Evolutionary conservation across 148 eudicot species (phyloP), one percentile per base, ranked within the genome.

Genomic region (Rhododendron molle): DNA sequence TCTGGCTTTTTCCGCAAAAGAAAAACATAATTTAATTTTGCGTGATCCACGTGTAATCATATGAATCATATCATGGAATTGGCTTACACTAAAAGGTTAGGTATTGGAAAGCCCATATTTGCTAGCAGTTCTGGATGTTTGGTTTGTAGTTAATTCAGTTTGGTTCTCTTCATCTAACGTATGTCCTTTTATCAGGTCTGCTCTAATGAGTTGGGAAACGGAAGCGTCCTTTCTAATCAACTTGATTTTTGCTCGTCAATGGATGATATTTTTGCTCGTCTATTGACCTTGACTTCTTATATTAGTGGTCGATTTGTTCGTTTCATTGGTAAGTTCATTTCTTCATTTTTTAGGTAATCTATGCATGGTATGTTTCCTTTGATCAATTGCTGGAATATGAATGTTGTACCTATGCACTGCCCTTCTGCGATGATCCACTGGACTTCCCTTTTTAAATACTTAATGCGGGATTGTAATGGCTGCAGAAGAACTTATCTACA

Each of bases 201-300:
- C 58, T 81, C 36, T 50, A 26, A 60, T 60, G 26, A 86, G 76
- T 40, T 85, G 90, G 87, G 81, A 60, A 76, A 85, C 47, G 83
- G 54, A 81, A 62, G 82, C 81, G 77, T 80, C 83, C 76, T 76
- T 76, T 84, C 80, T 54, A 49, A 85, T 47, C 83, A 88, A 80
- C 69, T 81, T 82, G 89, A 62, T 80, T 85, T 56, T 36, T 81
- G 78, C 81, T 83, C 86, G 84, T 84, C 89, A 83, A 92, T 96
- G 95, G 98, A 94, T 88, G 96, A 91, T 80, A 82, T 90, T 60
- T 93, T 94, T 88, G 80, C 91, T 78, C 90, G 88, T 87, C 91
- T 96, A 69, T 85, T 91, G 89, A 93, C 91, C 85, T 88, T 94
- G 81, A 91, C 91, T 58, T 91, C 96, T 82, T 89, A 87, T 89